Percentiles rank a stretch among this genome's conserved stretches.
phyloP scores from a whole-genome alignment of 2,329 filamentous ascomycete genomes.

The Pyricularia pennisetigena region DNA sequence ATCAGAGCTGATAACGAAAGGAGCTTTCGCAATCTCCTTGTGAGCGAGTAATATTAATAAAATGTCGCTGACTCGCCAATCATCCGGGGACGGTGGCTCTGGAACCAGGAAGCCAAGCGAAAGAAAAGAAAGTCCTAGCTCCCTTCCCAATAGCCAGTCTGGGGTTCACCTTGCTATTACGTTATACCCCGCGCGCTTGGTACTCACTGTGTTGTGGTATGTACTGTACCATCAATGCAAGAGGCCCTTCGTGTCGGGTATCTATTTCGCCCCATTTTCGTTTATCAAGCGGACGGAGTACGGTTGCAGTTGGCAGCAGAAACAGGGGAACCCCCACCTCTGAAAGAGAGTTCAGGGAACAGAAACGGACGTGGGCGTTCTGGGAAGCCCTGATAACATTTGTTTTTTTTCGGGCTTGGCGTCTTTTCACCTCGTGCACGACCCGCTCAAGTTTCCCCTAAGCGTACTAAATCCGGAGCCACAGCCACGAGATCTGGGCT shows the following conservation, averaged over 20 bases:
- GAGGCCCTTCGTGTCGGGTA: neutral
- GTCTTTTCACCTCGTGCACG: neutral
- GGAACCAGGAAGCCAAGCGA: neutral
- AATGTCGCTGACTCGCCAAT: neutral
- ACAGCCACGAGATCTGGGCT: neutral
- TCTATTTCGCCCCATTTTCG: neutral
- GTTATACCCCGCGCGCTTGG: neutral
- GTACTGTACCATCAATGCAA: no score
- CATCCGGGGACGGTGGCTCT: neutral
- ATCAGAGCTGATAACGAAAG: neutral
- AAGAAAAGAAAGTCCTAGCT: neutral
- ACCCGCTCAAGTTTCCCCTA: neutral
- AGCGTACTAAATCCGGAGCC: neutral
- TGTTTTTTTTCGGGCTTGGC: neutral
- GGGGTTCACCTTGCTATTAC: neutral
- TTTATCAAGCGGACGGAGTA: neutral
- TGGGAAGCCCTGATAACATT: neutral
- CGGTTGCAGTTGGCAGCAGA: no score
- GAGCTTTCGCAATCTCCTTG: neutral
- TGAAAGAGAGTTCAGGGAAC: neutral
- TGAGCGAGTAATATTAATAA: neutral
- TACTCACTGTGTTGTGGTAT: no score
- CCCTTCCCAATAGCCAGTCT: neutral
- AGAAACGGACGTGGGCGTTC: no score
- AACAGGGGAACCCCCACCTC: no score